Evolutionary conservation across 768 basidiomycete genomes (phyloP).

Genomic region (Leccinum boreale): DNA sequence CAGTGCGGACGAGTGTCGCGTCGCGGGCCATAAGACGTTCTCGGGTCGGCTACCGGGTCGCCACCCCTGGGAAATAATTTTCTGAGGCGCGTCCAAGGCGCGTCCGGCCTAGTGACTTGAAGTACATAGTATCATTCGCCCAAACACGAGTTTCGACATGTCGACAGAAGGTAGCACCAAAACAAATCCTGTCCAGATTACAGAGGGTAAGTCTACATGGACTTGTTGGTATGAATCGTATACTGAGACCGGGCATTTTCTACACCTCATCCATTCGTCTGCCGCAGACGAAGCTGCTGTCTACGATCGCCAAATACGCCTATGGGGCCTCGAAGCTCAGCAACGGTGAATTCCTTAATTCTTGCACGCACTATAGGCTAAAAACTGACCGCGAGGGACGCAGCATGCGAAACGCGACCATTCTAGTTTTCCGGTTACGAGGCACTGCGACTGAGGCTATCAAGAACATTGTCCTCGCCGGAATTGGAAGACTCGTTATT

Average conservation of each 20-base stretch:
- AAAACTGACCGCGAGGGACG: constrained; percentile 7
- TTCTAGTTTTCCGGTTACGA: constrained; percentile 73
- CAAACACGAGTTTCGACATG: constrained; percentile 10
- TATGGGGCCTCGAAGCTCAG: constrained; percentile 99
- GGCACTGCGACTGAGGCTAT: constrained; percentile 91
- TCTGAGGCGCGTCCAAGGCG: too few relatives aligned
- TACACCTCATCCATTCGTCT: neutral
- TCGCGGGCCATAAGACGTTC: too few relatives aligned
- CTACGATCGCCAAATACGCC: constrained; percentile 94
- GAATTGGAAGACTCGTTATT: constrained; percentile 86
- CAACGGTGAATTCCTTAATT: constrained; percentile 58
- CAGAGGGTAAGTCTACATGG: constrained; percentile 51
- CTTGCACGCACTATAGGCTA: neutral
- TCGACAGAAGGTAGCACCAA: constrained; percentile 31
- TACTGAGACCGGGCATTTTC: constrained; percentile 2
- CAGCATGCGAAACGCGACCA: constrained; percentile 93
- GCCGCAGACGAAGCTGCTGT: constrained; percentile 66
- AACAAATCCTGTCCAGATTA: constrained; percentile 47
- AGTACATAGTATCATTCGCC: too few relatives aligned
- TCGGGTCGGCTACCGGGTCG: too few relatives aligned
- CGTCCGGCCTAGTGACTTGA: too few relatives aligned
- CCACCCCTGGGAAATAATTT: too few relatives aligned
- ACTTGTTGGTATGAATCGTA: neutral
- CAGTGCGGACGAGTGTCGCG: too few relatives aligned
- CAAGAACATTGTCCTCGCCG: constrained; percentile 97